Percentiles rank a stretch among this genome's conserved stretches.
These are phyloP conservation scores for Leishmania guyanensis DNA, from an alignment of 208 protist species.

Conservation along the genomic window DNA sequence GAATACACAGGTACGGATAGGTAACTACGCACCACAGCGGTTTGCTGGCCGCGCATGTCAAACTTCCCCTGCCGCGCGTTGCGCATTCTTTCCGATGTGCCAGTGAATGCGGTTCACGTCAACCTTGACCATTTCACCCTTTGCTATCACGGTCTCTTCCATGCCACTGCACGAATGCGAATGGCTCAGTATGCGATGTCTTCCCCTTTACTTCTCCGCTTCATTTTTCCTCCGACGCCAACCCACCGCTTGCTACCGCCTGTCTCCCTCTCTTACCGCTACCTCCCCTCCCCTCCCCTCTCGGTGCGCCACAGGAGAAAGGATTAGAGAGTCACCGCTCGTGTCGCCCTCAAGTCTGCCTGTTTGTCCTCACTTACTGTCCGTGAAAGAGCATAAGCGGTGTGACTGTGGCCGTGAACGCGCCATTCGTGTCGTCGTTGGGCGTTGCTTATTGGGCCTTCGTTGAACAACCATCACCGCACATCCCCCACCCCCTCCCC, in stretches of 20 bases:
- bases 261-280: background rate
- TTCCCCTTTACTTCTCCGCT: background rate
- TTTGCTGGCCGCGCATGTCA: background rate
- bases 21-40: background rate
- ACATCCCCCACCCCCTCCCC: background rate
- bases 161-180: background rate
- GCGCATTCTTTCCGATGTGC: background rate
- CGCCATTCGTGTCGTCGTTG: background rate
- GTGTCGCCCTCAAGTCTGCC: background rate
- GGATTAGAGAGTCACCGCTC: background rate
- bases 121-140: background rate
- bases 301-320: background rate
- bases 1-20: background rate
- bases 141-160: background rate
- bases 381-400: background rate
- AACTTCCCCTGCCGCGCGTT: background rate
- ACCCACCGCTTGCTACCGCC: background rate
- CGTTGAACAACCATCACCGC: background rate
- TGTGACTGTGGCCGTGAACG: background rate
- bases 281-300: background rate
- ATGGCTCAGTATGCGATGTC: background rate
- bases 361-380: background rate
- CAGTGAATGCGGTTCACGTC: background rate
- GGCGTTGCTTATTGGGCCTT: background rate
- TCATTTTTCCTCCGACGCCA: no score